Percentiles rank a stretch among this genome's conserved stretches.
phyloP scores from a whole-genome alignment of 1,139 yeast genomes.

The Candida labiduridarum region DNA sequence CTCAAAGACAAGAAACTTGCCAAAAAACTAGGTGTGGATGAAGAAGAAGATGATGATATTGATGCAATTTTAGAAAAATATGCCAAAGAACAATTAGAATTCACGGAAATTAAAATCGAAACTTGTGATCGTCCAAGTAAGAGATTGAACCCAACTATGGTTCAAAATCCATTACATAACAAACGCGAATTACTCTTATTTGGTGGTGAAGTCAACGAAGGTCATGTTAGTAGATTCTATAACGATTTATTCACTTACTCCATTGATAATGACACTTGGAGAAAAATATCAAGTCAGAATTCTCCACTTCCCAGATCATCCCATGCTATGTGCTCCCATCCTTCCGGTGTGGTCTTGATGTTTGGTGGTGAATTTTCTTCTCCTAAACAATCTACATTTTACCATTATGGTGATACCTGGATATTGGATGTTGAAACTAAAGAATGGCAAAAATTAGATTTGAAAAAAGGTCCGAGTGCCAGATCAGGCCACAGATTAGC shows the following conservation, averaged over 20 bases:
- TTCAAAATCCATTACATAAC: slow-evolving; percentile 75
- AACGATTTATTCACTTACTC: slow-evolving; percentile 79
- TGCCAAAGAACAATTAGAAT: slow-evolving; percentile 77
- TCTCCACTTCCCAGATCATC: slow-evolving; percentile 92
- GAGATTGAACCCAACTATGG: slow-evolving; percentile 74
- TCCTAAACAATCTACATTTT: slow-evolving; percentile 93
- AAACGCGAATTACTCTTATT: slow-evolving; percentile 77
- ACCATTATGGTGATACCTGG: slow-evolving; percentile 98
- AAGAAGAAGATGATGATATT: slow-evolving; percentile 85
- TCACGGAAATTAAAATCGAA: slow-evolving; percentile 69
- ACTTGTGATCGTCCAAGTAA: slow-evolving; percentile 60
- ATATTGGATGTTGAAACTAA: slow-evolving; percentile 77
- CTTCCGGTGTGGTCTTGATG: slow-evolving; percentile 79
- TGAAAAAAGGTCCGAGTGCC: slow-evolving; percentile 71
- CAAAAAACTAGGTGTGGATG: slow-evolving; percentile 74
- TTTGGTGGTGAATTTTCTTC: slow-evolving; percentile 98
- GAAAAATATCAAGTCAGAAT: slow-evolving; percentile 75
- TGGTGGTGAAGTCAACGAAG: slow-evolving; percentile 78
- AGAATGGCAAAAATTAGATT: slow-evolving; percentile 89
- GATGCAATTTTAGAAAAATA: slow-evolving; percentile 81
- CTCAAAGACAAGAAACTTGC: slow-evolving; percentile 72
- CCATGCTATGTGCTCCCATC: slow-evolving; percentile 92
- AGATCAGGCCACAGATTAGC: slow-evolving; percentile 93
- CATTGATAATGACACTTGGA: slow-evolving; percentile 82
- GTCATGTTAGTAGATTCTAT: slow-evolving; percentile 66